These are phyloP conservation scores for Ajuga reptans DNA, from an alignment of 305 asterid genomes.

Conservation along the genomic window DNA sequence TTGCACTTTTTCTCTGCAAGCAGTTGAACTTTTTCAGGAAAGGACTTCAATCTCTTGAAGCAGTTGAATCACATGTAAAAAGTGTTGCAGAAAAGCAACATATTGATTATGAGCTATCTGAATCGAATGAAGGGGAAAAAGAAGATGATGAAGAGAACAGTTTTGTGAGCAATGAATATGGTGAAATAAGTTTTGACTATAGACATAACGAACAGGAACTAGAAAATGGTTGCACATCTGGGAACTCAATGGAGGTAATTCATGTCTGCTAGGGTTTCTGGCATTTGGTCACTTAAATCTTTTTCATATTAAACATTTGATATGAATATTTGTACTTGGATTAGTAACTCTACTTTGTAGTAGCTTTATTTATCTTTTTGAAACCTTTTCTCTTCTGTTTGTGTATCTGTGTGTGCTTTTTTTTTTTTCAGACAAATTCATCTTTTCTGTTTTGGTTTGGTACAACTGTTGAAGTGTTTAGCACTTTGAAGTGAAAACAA, in stretches of 20 bases:
- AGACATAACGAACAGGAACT: constrained; percentile 48
- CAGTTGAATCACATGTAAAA: constrained; percentile 72
- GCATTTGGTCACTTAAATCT: neutral
- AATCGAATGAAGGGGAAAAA: constrained; percentile 43
- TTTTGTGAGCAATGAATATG: constrained; percentile 46
- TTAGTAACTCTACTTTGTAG: neutral
- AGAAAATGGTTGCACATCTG: constrained; percentile 37
- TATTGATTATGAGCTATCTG: constrained; percentile 69
- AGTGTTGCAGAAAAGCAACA: constrained; percentile 73
- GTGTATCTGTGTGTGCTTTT: neutral
- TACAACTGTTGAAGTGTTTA: neutral
- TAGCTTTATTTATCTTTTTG: constrained; percentile 3
- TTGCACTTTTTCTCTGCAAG: constrained; percentile 22
- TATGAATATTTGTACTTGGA: neutral
- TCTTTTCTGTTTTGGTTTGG: neutral
- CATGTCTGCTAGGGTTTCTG: constrained; percentile 14
- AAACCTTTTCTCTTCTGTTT: neutral
- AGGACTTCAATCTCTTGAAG: constrained; percentile 83
- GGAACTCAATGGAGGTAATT: constrained; percentile 70
- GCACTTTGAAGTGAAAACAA: neutral
- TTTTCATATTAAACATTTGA: neutral
- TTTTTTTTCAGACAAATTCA: neutral
- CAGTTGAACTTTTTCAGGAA: constrained; percentile 77
- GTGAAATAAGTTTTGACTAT: constrained; percentile 73
- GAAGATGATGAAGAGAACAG: constrained; percentile 46